A percentile compares a stretch with the other conserved stretches of the same genome.
Conservation (phyloP, 2,329 filamentous ascomycete species). For the Tolypocladium ovalisporum region DNA sequence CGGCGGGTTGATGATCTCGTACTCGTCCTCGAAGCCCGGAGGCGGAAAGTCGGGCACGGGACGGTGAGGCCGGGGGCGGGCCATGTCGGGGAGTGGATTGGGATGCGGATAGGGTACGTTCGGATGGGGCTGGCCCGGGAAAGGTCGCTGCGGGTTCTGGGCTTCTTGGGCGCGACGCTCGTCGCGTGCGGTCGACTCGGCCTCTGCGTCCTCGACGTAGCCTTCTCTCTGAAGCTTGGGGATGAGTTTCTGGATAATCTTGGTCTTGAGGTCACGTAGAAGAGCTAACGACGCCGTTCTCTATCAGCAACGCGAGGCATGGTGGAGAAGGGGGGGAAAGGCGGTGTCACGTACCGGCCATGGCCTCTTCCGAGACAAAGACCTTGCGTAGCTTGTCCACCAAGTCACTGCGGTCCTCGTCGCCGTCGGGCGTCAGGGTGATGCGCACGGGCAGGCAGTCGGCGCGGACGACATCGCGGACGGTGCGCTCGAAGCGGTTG, state of each 20-base stretch:
- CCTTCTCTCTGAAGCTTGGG: conserved; percentile 68
- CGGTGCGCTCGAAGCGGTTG: conserved; percentile 60
- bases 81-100: conserved; percentile 52
- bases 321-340: not conserved
- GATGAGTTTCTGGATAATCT: conserved; percentile 75
- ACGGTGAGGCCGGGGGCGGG: conserved; percentile 47
- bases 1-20: conserved; percentile 61
- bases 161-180: conserved; percentile 29
- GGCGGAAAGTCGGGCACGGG: conserved; percentile 70
- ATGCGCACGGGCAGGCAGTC: conserved; percentile 46
- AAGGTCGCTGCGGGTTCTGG: conserved; percentile 18
- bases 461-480: conserved; percentile 62
- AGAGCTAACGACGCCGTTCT: conserved; percentile 36
- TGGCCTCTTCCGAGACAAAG: conserved; percentile 63
- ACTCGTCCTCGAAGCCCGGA: conserved; percentile 88
- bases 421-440: conserved; percentile 27
- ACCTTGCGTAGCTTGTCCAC: conserved; percentile 41
- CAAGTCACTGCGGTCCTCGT: conserved; percentile 40
- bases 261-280: conserved; percentile 60
- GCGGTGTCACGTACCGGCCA: conserved; percentile 43
- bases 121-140: conserved; percentile 38
- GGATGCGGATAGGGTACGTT: conserved; percentile 56
- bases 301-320: not conserved
- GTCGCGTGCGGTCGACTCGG: conserved; percentile 28
- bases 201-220: conserved; percentile 52